Base-by-base conservation (phyloP, 78 protist genomes). In the Acrasis kona region DNA sequence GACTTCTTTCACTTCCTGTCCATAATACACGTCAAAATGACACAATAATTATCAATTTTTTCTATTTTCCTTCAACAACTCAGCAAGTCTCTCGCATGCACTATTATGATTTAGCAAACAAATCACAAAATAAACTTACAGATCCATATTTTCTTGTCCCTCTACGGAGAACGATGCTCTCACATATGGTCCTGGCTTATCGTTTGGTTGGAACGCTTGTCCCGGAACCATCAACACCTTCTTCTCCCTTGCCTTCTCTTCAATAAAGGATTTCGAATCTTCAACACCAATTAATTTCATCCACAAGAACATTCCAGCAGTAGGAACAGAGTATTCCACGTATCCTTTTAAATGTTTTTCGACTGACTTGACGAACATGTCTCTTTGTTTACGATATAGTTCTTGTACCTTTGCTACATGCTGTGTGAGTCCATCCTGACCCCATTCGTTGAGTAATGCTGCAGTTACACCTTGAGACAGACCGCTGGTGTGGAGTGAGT, bases 251-350 rank as follows among this genome's bases (percentile, higher is more conserved):
- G 94, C 94, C 39, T 90, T 78, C 39, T 57, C 30, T 31, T 34
- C 38, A 70, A 90, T 90, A 36, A 90, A 58, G 28, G 38, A 50
- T 10, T 40, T 34, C 4, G 87, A 64, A 73, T 90, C 94, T 28
- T 19, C 29, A 12, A 84, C 41, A 39, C 84, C 86, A 0, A 8
- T 5, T 9, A 90, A 19, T 3, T 69, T 68, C 58, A 85, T 37
- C 94, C 94, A 90, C 57, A 90, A 35, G 19, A 90, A 90, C 94
- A 90, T 90, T 10, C 94, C 94, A 4, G 77, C 66, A 29, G 75
- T 10, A 0, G 93, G 90, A 5, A 10, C 9, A 4, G 70, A 39
- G 80, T 77, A 84, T 40, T 75, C 80, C 39, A 86, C 89, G 1
- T 78, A 80, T 2, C 89, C 95, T 3, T 70, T 41, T 2, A 91